phyloP scores from a whole-genome alignment of 495 filamentous ascomycete species.

The Xylaria palmicola region DNA sequence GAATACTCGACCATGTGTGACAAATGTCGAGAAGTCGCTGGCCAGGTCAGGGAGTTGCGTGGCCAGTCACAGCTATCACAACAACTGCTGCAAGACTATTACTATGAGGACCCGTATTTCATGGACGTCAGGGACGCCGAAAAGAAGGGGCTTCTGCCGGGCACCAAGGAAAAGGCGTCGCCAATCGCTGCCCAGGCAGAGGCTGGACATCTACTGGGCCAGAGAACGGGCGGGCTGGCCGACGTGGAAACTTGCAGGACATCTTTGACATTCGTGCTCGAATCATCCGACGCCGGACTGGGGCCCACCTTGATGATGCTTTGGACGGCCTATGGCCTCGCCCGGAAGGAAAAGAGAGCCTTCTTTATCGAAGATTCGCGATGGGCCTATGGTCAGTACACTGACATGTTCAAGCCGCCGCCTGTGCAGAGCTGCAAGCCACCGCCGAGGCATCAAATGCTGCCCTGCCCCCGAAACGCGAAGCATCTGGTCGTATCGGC shows the following conservation, averaged over 20 bases:
- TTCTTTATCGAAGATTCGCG: slow-evolving; percentile 76
- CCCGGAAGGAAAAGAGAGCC: slow-evolving; percentile 61
- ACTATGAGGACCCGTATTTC: slow-evolving; percentile 60
- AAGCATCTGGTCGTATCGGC: slow-evolving; percentile 67
- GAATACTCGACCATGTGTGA: slow-evolving; percentile 62
- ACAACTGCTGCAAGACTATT: slow-evolving; percentile 50
- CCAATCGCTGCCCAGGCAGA: slow-evolving; percentile 25
- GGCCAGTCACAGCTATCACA: slow-evolving; percentile 37
- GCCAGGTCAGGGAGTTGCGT: slow-evolving; percentile 47
- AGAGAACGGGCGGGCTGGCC: slow-evolving; percentile 32
- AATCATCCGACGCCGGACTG: slow-evolving; percentile 64
- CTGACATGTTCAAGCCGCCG: slow-evolving; percentile 62
- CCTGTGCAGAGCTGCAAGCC: slow-evolving; percentile 56
- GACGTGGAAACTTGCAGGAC: slow-evolving; percentile 57
- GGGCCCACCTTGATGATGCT: slow-evolving; percentile 68
- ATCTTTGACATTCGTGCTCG: slow-evolving; percentile 69
- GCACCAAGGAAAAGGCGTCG: slow-evolving; percentile 27
- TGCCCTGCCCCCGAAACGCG: slow-evolving; percentile 70
- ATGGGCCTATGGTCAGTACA: slow-evolving; percentile 74
- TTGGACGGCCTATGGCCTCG: slow-evolving; percentile 75
- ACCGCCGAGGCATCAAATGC: slow-evolving; percentile 60
- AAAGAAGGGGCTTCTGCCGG: slow-evolving; percentile 53
- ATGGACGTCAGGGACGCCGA: slow-evolving; percentile 66
- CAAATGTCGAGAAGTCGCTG: slow-evolving; percentile 55
- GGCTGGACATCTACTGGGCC: slow-evolving; percentile 35